Conservation (phyloP, 2,329 filamentous ascomycete genomes). For the Diaporthe sp. region DNA sequence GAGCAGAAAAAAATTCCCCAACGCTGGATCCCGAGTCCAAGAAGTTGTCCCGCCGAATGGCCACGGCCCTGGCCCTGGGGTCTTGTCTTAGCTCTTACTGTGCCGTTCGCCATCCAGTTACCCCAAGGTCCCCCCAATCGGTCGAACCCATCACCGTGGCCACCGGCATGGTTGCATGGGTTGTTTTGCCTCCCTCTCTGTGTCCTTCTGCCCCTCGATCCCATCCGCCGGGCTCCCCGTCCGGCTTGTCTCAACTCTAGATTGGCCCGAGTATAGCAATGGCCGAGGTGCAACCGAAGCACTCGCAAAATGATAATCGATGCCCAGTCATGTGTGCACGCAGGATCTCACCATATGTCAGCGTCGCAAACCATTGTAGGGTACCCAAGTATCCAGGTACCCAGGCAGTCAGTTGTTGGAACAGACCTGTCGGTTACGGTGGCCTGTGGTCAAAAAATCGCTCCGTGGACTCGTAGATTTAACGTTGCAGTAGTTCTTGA, state of each 20-base stretch:
- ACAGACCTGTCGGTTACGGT: not conserved
- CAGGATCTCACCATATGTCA: not conserved
- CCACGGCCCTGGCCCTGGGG: not conserved
- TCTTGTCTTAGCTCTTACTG: constrained; percentile 10
- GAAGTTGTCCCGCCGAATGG: not conserved
- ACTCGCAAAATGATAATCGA: not conserved
- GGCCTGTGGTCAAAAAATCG: not conserved
- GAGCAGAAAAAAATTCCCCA: not conserved
- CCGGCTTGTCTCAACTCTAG: not conserved
- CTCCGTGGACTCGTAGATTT: constrained; percentile 17
- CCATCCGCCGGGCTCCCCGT: constrained; percentile 3
- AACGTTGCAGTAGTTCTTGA: constrained; percentile 26
- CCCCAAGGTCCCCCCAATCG: not conserved
- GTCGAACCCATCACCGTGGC: not conserved
- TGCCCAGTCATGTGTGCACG: not conserved
- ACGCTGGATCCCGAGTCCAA: not conserved
- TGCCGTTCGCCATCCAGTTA: constrained; percentile 1
- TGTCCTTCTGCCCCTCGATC: not conserved
- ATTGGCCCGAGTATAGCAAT: not conserved
- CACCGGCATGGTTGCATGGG: constrained; percentile 5
- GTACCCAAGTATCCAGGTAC: not conserved
- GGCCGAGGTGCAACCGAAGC: constrained; percentile 14
- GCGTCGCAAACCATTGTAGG: not conserved
- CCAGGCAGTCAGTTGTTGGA: too few relatives aligned
- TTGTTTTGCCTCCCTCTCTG: too few relatives aligned